Percentiles rank a stretch among this genome's conserved stretches.
These are phyloP conservation scores for Solanum infundibuliforme DNA, from an alignment of 257 asterid genomes.

Conservation along the genomic window DNA sequence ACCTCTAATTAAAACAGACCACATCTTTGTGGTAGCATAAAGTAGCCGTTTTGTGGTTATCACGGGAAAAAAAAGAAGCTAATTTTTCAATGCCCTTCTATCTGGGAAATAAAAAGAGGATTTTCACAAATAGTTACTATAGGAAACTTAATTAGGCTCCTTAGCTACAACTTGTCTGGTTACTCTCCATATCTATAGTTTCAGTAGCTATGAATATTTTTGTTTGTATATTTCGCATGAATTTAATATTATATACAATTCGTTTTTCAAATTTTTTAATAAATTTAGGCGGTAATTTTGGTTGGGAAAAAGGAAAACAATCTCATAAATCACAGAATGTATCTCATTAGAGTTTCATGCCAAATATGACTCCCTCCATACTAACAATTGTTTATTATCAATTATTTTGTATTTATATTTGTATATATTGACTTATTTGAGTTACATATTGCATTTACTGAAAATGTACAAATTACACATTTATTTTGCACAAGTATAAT, in stretches of 20 bases:
- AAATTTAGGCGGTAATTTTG: background rate
- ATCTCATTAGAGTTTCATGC: background rate
- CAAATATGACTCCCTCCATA: background rate
- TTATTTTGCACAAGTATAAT: background rate
- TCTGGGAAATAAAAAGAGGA: too few species aligned
- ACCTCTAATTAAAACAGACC: background rate
- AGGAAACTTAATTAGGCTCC: background rate
- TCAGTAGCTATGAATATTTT: background rate
- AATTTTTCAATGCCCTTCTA: background rate
- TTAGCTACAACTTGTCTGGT: accelerated
- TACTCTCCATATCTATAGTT: too few species aligned
- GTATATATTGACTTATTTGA: background rate
- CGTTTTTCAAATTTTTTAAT: too few species aligned
- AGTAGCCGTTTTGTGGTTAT: background rate
- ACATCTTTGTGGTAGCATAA: background rate
- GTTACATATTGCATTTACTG: too few species aligned
- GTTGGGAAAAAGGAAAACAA: background rate
- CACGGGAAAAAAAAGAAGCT: too few species aligned
- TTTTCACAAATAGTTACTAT: background rate
- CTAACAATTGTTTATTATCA: too few species aligned
- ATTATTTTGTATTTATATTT: too few species aligned
- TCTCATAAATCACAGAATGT: too few species aligned
- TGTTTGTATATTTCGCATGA: background rate
- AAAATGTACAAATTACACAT: too few species aligned
- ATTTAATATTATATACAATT: too few species aligned